These are phyloP conservation scores for Chaetomiaceae sp. DNA, from an alignment of 2,329 filamentous ascomycete species.

Conservation along the genomic window DNA sequence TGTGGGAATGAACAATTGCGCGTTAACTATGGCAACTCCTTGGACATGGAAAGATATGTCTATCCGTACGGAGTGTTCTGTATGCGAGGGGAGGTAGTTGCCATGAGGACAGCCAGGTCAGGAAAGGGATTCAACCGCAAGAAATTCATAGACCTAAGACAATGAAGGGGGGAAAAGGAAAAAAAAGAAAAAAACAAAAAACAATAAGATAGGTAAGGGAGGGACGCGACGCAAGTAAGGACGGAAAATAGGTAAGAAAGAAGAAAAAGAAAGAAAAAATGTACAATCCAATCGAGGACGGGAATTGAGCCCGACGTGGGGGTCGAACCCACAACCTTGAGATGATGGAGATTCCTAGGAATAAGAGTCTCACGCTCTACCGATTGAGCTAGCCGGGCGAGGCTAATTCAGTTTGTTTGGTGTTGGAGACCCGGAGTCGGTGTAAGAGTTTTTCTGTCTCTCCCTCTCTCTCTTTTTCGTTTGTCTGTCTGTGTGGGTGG, in stretches of 20 bases:
- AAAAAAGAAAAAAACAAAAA: not conserved
- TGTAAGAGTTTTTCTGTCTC: slow-evolving; percentile 1
- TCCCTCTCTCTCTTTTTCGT: too few relatives aligned
- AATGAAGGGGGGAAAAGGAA: too few relatives aligned
- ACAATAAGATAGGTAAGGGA: not conserved
- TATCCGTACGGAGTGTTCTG: too few relatives aligned
- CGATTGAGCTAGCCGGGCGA: slow-evolving; percentile 50
- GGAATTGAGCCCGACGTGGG: slow-evolving; percentile 24
- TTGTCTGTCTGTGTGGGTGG: too few relatives aligned
- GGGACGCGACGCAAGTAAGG: not conserved
- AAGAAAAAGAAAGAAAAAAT: slow-evolving; percentile 6
- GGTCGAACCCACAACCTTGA: slow-evolving; percentile 24
- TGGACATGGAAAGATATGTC: too few relatives aligned
- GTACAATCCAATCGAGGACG: slow-evolving; percentile 16
- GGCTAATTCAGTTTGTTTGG: slow-evolving; percentile 38
- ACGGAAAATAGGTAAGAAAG: not conserved
- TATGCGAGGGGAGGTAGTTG: too few relatives aligned
- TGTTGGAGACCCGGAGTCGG: not conserved
- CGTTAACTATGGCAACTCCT: too few relatives aligned
- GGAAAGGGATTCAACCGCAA: too few relatives aligned
- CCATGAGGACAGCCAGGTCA: too few relatives aligned
- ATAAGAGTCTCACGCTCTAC: slow-evolving; percentile 71
- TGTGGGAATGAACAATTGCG: too few relatives aligned
- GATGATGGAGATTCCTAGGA: slow-evolving; percentile 2
- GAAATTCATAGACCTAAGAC: too few relatives aligned